A percentile compares a stretch with the other conserved stretches of the same genome.
Evolutionary conservation across 2,329 filamentous ascomycete species (phyloP).

Genomic region (Zymoseptoria ardabiliae): DNA sequence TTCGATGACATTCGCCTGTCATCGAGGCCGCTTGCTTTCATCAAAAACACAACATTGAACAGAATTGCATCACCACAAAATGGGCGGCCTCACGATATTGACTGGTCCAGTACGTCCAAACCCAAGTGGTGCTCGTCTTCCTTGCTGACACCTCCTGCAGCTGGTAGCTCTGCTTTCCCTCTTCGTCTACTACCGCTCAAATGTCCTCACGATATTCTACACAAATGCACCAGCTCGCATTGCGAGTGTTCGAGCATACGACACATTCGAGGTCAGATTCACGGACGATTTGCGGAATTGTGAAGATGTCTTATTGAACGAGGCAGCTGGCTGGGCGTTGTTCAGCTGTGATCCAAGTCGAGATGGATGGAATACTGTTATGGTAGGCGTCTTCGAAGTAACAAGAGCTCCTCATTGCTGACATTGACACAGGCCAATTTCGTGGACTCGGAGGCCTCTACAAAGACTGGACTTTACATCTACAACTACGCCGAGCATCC

Average conservation of each 20-base stretch:
- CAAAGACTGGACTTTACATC: conserved; percentile 32
- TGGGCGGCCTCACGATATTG: neutral
- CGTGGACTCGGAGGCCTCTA: conserved; percentile 11
- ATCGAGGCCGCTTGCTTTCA: neutral
- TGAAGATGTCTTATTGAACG: conserved; percentile 37
- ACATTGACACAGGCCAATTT: conserved; percentile 23
- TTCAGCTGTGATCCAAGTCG: conserved; percentile 38
- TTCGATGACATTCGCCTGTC: neutral
- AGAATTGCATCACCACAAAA: neutral
- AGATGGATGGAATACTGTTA: conserved; percentile 41
- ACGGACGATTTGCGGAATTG: conserved; percentile 35
- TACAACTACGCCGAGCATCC: conserved; percentile 31
- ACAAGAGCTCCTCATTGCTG: neutral
- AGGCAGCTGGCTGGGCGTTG: conserved; percentile 32
- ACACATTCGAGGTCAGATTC: conserved; percentile 28
- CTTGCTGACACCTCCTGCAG: neutral
- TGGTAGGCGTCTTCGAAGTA: conserved; percentile 27
- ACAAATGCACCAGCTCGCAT: conserved; percentile 15
- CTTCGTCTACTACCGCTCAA: conserved; percentile 17
- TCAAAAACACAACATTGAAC: neutral
- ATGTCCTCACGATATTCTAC: conserved; percentile 14
- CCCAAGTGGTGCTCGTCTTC: neutral
- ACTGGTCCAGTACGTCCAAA: neutral
- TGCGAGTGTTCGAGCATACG: conserved; percentile 2
- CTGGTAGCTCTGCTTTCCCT: conserved; percentile 9